Percentiles rank a stretch among this genome's conserved stretches.
Evolutionary conservation across 768 basidiomycete species (phyloP).

Genomic region (Phanerochaete carnosa): DNA sequence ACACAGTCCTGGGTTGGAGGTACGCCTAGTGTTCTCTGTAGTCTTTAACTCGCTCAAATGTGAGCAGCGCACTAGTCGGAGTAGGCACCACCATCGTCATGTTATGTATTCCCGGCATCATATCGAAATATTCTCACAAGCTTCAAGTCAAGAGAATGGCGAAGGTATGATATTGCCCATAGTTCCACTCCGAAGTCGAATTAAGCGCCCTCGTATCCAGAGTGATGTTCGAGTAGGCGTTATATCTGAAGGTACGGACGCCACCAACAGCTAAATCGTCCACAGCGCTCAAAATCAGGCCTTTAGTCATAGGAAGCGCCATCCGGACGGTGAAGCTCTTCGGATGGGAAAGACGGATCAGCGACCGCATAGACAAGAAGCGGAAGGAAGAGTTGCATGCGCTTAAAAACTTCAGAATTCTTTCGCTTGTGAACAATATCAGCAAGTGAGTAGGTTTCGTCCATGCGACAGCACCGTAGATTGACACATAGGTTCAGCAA

Average conservation of each 20-base stretch:
- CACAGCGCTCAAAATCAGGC: neutral
- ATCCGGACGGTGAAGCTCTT: constrained; percentile 50
- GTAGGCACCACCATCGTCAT: constrained; percentile 37
- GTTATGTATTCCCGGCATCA: constrained; percentile 38
- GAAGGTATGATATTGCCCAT: constrained; percentile 23
- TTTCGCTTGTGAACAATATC: constrained; percentile 32
- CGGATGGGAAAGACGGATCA: constrained; percentile 45
- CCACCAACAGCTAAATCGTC: constrained; percentile 1
- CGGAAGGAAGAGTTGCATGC: constrained; percentile 60
- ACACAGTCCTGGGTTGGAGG: constrained; percentile 50
- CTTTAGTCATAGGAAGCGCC: constrained; percentile 28
- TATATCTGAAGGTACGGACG: constrained; percentile 36
- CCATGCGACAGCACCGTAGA: neutral
- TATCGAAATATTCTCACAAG: constrained; percentile 33
- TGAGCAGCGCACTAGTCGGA: constrained; percentile 36
- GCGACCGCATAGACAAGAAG: constrained; percentile 48
- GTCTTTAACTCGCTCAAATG: neutral
- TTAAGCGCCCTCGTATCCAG: constrained; percentile 17
- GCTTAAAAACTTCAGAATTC: constrained; percentile 45
- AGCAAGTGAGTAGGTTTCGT: constrained; percentile 35
- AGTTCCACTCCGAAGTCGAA: neutral
- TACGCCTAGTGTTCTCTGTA: constrained; percentile 6
- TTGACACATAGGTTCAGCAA: constrained; percentile 34
- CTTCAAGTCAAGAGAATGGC: constrained; percentile 40
- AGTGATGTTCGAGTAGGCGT: constrained; percentile 43